Conservation (phyloP, 2,329 filamentous ascomycete species). For the Diaporthe humulicola region DNA sequence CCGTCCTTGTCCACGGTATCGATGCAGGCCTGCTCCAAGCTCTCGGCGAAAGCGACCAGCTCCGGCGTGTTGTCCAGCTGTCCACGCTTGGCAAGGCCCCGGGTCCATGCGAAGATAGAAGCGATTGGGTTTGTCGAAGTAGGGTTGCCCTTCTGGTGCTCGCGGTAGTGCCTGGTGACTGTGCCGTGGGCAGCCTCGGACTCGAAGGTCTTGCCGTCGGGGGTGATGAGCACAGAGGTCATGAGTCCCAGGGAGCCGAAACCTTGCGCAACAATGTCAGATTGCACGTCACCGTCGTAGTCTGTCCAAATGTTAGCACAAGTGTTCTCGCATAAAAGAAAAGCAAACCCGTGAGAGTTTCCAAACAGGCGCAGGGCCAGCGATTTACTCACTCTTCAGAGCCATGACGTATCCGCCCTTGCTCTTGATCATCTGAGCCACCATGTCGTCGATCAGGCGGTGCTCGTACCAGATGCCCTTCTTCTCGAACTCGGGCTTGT, state of each 20-base stretch:
- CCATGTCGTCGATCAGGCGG: constrained; percentile 99
- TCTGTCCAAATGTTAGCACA: constrained; percentile 64
- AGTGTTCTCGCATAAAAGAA: background rate
- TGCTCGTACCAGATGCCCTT: constrained; percentile 99
- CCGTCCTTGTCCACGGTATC: constrained; percentile 94
- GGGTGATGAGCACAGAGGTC: constrained; percentile 97
- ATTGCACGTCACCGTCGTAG: constrained; percentile 99
- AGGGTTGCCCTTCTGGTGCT: constrained; percentile 97
- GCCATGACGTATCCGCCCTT: constrained; percentile 97
- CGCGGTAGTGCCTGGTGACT: constrained; percentile 97
- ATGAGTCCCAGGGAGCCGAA: constrained; percentile 98
- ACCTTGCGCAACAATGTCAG: constrained; percentile 97
- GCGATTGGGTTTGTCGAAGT: constrained; percentile 99
- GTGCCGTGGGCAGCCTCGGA: constrained; percentile 98
- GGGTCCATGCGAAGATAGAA: constrained; percentile 99
- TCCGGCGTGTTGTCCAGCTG: constrained; percentile 94
- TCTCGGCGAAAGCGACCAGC: constrained; percentile 90
- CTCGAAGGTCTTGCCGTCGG: constrained; percentile 96
- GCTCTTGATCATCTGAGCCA: constrained; percentile 99
- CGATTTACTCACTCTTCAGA: constrained; percentile 84
- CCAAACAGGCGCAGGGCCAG: constrained; percentile 37
- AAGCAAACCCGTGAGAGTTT: too few species aligned
- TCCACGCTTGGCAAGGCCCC: constrained; percentile 92
- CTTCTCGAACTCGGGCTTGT: constrained; percentile 89
- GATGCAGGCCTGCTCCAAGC: constrained; percentile 91